Evolutionary conservation across 176 grass and related monocot genomes (phyloP).

Genomic region (Olyra latifolia): DNA sequence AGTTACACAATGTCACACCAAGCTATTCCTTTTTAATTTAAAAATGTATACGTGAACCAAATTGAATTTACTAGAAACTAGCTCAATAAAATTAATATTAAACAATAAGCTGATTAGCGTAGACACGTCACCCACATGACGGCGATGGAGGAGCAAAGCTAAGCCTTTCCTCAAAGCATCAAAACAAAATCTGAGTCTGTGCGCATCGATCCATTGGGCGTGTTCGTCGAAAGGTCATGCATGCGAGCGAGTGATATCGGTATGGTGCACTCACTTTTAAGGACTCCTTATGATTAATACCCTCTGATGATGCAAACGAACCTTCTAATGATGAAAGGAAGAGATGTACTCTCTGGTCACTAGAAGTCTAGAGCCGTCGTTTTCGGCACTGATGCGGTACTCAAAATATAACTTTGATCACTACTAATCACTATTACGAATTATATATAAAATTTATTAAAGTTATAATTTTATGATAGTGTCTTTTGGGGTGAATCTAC

Average conservation of each 20-base stretch:
- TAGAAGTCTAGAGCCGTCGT: no score
- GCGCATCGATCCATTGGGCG: neutral
- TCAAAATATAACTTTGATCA: no score
- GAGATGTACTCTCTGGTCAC: neutral
- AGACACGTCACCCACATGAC: neutral
- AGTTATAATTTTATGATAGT: no score
- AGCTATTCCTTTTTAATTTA: neutral
- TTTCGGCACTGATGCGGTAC: no score
- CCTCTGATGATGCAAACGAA: slow-evolving; percentile 45
- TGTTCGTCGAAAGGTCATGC: slow-evolving; percentile 36
- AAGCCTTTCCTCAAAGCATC: slow-evolving; percentile 31
- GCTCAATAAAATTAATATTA: neutral
- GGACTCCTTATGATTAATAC: slow-evolving; percentile 57
- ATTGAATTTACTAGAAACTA: neutral
- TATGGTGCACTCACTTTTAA: slow-evolving; percentile 40
- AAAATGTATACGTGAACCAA: neutral
- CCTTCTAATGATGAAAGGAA: slow-evolving; percentile 41
- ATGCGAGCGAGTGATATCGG: slow-evolving; percentile 26
- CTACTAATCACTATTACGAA: no score
- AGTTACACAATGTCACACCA: neutral
- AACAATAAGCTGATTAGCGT: neutral
- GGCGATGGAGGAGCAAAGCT: neutral
- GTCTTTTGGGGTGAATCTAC: no score
- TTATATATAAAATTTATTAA: no score
- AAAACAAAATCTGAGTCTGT: slow-evolving; percentile 40